Evolutionary conservation across 352 stramenopile species (phyloP).

Genomic region (Discostella stelligera): DNA sequence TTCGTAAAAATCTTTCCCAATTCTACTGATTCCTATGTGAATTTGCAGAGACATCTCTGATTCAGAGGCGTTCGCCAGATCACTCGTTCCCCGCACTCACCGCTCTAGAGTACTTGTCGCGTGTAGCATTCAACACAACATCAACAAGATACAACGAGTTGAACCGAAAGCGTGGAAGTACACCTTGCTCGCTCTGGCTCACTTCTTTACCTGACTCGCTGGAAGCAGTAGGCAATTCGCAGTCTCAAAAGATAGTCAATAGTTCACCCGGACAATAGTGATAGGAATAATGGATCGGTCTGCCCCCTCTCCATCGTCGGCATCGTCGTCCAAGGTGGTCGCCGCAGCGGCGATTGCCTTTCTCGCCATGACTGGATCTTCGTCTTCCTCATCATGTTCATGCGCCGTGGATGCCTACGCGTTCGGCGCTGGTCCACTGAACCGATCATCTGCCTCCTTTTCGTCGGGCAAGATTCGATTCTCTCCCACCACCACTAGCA

Average conservation of each 20-base stretch:
- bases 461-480: slow-evolving; percentile 12
- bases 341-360: not conserved
- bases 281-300: not conserved
- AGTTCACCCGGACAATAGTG: not conserved
- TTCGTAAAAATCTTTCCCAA: not conserved
- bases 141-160: not conserved
- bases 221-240: not conserved
- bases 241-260: not conserved
- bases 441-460: not conserved
- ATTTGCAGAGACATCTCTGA: not conserved
- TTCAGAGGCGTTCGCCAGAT: not conserved
- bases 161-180: no score
- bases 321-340: not conserved
- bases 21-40: not conserved
- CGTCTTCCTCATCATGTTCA: not conserved
- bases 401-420: slow-evolving; percentile 27
- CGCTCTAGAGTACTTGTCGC: no score
- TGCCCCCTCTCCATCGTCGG: not conserved
- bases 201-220: not conserved
- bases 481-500: slow-evolving; percentile 4
- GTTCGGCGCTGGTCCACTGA: slow-evolving; percentile 12
- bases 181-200: not conserved
- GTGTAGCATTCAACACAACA: no score
- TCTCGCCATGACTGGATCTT: not conserved
- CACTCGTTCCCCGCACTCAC: not conserved